phyloP scores from a whole-genome alignment of 352 stramenopile genomes.

The Globisporangium sylvaticum region DNA sequence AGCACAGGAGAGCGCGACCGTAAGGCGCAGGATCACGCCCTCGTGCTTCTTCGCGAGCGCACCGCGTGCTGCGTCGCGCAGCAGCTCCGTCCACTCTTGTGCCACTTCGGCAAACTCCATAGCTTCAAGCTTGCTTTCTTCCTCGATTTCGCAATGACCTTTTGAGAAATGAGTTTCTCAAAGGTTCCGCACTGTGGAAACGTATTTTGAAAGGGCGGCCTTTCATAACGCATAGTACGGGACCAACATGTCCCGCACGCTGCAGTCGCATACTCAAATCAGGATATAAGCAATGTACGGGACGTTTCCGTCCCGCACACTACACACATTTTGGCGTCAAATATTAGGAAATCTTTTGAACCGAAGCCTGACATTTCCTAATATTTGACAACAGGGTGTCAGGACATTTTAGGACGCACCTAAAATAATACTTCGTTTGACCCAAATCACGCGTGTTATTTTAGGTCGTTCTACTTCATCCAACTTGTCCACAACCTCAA shows the following conservation, averaged over 20 bases:
- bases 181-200: too few species aligned
- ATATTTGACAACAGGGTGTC: too few species aligned
- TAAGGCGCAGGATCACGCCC: conserved; percentile 26
- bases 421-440: not conserved
- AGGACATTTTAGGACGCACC: too few species aligned
- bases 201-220: too few species aligned
- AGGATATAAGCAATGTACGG: not conserved
- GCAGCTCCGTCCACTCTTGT: conserved; percentile 41
- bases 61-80: conserved; percentile 21
- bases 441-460: not conserved
- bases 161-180: too few species aligned
- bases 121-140: not conserved
- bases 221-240: too few species aligned
- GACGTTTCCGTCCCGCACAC: not conserved
- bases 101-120: conserved; percentile 27
- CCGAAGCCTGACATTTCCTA: too few species aligned
- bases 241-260: too few species aligned
- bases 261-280: not conserved
- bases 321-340: not conserved
- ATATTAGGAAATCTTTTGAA: too few species aligned
- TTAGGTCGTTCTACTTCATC: not conserved
- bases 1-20: conserved; percentile 27
- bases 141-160: not conserved
- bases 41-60: conserved; percentile 28
- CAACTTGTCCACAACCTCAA: not conserved